phyloP scores from a whole-genome alignment of 179 eudicot species.

The Silene noctiflora region DNA sequence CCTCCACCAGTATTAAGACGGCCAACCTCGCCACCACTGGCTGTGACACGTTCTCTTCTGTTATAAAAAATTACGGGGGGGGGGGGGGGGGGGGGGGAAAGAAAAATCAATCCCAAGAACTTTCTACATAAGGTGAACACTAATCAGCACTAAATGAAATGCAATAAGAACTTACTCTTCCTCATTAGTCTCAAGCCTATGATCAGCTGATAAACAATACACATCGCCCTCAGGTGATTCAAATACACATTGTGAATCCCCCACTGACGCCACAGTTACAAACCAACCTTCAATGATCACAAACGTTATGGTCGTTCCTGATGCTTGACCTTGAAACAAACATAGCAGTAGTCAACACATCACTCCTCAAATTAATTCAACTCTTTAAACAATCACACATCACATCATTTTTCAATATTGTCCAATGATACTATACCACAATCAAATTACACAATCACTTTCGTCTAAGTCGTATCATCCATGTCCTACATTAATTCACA shows the following conservation, averaged over 20 bases:
- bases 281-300: conserved; percentile 92
- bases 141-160: not conserved
- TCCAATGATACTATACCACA: conserved; percentile 1
- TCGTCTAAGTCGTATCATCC: not conserved
- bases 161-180: conserved; percentile 62
- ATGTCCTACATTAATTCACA: not conserved
- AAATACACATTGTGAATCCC: conserved; percentile 86
- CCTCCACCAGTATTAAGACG: conserved; percentile 97
- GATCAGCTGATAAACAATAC: conserved; percentile 84
- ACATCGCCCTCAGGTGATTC: conserved; percentile 87
- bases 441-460: not conserved
- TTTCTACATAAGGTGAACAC: not conserved
- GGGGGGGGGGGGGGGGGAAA: conserved; percentile 3
- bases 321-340: conserved; percentile 62
- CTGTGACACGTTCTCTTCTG: conserved; percentile 88
- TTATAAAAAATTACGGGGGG: not conserved
- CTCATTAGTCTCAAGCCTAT: conserved; percentile 78
- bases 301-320: conserved; percentile 95
- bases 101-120: conserved; percentile 11
- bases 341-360: not conserved
- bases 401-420: not conserved
- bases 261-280: conserved; percentile 89
- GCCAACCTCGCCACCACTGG: conserved; percentile 98
- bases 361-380: not conserved
- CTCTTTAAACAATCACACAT: not conserved